Base-by-base conservation (phyloP, 75 land plant genomes). In the Picea sitchensis region DNA sequence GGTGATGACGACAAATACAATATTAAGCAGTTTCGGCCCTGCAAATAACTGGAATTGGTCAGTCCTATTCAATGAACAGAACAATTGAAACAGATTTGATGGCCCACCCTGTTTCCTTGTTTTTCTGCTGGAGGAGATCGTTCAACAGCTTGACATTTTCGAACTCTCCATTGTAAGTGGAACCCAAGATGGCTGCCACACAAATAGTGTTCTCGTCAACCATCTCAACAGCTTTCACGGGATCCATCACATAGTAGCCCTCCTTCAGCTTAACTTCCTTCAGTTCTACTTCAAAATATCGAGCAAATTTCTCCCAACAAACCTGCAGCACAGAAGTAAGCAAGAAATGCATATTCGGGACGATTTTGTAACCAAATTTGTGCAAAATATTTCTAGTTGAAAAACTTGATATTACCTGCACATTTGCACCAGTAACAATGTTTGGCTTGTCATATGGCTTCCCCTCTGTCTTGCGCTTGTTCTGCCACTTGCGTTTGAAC, bases 401-500 rank as follows among this genome's bases (percentile, higher is more conserved):
- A 47, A 0, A 47, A 47, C 21, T n/a, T 5, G 21, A 17, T 18
- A 61, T 32, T 69, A 89, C 91, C 61, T 90, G 91, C 13, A 88
- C 91, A 79, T 90, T 90, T 58, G 91, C 85, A 14, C 91, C 91
- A 58, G 88, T 83, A 31, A 90, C 85, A 74, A 90, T 83, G 83
- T 90, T 90, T 61, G 91, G 91, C 65, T 89, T 88, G 81, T 90
- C 91, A 56, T 31, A 83, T 1, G 91, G 88, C 69, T 84, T 88
- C 3, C 88, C 91, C 67, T 82, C 88, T 2, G 77, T 86, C 83
- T 77, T 88, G 67, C 84, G 84, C 79, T 86, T 83, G 80, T 85
- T 86, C 75, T 90, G 91, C 91, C 91, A 88, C 56, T 88, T 90
- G 65, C 91, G 65, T 73, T 90, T 90, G 83, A 88, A 85, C 2